Evolutionary conservation across 495 filamentous ascomycete species (phyloP).

Genomic region (Halenospora varia): DNA sequence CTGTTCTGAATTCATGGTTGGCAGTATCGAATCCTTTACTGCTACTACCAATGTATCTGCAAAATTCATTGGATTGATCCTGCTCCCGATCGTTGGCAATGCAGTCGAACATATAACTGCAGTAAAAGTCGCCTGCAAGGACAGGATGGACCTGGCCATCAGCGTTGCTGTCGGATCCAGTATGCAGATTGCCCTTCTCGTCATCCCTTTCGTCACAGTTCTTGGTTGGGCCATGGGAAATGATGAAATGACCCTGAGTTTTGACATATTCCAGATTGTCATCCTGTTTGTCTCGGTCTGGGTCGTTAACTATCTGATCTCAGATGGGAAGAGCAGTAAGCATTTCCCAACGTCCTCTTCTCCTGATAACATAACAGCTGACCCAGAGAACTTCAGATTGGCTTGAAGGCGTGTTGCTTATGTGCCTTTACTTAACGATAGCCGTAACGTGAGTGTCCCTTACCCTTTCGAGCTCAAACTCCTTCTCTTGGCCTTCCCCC

Average conservation of each 20-base stretch:
- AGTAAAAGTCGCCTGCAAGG: slow-evolving; percentile 58
- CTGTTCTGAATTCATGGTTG: slow-evolving; percentile 31
- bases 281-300: slow-evolving; percentile 71
- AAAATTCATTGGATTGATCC: slow-evolving; percentile 75
- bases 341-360: too few species aligned
- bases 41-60: slow-evolving; percentile 18
- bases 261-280: slow-evolving; percentile 74
- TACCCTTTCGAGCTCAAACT: too few species aligned
- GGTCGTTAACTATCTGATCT: slow-evolving; percentile 76
- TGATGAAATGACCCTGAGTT: slow-evolving; percentile 66
- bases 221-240: slow-evolving; percentile 65
- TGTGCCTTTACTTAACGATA: too few species aligned
- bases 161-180: slow-evolving; percentile 77
- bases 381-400: too few species aligned
- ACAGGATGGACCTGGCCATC: slow-evolving; percentile 83
- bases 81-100: slow-evolving; percentile 71
- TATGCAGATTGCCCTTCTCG: slow-evolving; percentile 61
- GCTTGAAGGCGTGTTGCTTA: too few species aligned
- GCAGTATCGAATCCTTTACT: slow-evolving; percentile 27
- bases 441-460: too few species aligned
- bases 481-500: too few species aligned
- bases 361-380: too few species aligned
- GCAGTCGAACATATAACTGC: background rate
- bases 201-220: background rate
- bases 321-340: slow-evolving; percentile 37